Base-by-base conservation (phyloP, 805 yeast species). In the Candida argentea region DNA sequence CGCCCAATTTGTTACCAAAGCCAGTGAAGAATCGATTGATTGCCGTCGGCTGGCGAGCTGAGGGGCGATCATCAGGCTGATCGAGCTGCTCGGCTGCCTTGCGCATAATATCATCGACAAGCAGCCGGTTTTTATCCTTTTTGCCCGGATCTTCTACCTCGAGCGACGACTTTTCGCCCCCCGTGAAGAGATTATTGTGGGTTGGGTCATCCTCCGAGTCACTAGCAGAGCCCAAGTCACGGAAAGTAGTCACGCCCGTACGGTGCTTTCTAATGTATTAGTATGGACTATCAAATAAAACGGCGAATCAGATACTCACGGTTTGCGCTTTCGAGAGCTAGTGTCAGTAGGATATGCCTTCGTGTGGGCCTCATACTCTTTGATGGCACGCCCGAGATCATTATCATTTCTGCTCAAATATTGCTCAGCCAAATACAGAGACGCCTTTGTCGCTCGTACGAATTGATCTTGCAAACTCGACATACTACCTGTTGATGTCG, bases 121-220 rank as follows among this genome's bases (percentile, higher is more conserved):
- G 48, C 59, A 55, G 39, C 60, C 65, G 42, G 29, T 45, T 57
- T 21, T 43, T 43, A 24, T 53, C 54, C 33, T 60, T 52, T 32
- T 56, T 56, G 38, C 63, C 63, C 14, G 91, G 91, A 44, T 81
- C 81, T 40, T 83, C 84, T 13, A 82, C 87, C 48, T 79, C 81
- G 37, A 82, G 58, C 4, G 76, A 91, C 2, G 87, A 78, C 33
- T 82, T 81, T 48, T 80, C 87, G 14, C 69, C 84, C 10, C 76
- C 76, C 1, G 82, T 77, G 52, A 70, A 76, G 35, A 75, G 69
- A 42, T 75, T 73, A 17, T 51, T 52, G 29, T 55, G 48, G 32
- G 77, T 69, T 21, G 65, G 67, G 33, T 71, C 76, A 36, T 69
- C 74, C n/a, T 61, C 71, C 24, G 58, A 70, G 11, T 58, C 61